phyloP scores from a whole-genome alignment of 371 early-diverging fungal genomes.

The Sporodiniella umbellata region DNA sequence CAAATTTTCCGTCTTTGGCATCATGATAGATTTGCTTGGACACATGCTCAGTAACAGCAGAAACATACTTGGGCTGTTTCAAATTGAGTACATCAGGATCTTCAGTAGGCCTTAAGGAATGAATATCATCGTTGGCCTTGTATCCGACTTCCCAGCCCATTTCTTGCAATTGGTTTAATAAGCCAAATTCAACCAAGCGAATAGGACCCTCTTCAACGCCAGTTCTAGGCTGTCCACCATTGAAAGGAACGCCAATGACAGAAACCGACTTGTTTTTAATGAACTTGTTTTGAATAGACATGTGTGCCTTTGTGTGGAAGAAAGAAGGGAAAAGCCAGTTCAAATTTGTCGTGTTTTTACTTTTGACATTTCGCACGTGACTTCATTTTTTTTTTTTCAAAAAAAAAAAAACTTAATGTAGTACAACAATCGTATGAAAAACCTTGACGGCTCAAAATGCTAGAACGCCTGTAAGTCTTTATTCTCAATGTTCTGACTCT shows the following conservation, averaged over 20 bases:
- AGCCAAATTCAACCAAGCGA: constrained; percentile 78
- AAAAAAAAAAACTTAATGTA: no score
- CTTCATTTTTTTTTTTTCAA: no score
- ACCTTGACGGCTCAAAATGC: no score
- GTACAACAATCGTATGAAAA: no score
- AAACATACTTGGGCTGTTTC: constrained; percentile 85
- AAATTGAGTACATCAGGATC: constrained; percentile 75
- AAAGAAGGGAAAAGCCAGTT: background rate
- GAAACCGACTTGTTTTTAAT: constrained; percentile 28
- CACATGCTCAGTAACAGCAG: constrained; percentile 71
- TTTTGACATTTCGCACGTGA: no score
- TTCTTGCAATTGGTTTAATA: constrained; percentile 76
- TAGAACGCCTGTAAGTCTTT: no score
- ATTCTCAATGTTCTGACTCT: no score
- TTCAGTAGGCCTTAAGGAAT: constrained; percentile 50
- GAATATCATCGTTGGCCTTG: constrained; percentile 63
- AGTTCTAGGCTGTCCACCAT: constrained; percentile 76
- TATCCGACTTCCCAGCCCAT: constrained; percentile 80
- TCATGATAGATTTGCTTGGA: constrained; percentile 57
- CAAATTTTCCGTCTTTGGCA: constrained; percentile 72
- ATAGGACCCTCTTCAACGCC: constrained; percentile 93
- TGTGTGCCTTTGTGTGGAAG: background rate
- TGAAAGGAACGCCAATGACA: constrained; percentile 65
- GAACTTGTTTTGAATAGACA: constrained; percentile 17
- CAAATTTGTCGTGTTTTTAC: background rate